Conservation (phyloP, 352 stramenopile genomes). For the Plasmopara muralis region DNA sequence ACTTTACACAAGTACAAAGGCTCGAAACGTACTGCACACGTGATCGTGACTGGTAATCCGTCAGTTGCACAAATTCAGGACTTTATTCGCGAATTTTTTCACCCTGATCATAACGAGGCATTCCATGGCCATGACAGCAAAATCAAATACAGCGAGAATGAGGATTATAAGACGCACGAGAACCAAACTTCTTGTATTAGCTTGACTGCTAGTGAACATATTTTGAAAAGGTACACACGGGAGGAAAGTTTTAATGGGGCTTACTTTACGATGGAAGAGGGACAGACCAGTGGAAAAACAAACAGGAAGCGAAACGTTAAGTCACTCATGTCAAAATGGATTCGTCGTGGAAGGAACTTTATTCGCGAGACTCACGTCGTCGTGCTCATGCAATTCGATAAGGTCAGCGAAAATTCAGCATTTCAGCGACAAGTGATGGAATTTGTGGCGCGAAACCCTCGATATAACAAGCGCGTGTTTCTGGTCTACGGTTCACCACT, state of each 20-base stretch:
- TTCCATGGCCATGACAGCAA: constrained; percentile 24
- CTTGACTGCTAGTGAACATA: constrained; percentile 8
- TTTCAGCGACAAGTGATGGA: constrained; percentile 62
- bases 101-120: constrained; percentile 65
- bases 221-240: constrained; percentile 14
- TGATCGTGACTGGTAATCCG: constrained; percentile 83
- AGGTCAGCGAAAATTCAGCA: constrained; percentile 31
- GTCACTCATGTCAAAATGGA: constrained; percentile 37
- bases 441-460: constrained; percentile 61
- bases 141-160: constrained; percentile 15
- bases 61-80: constrained; percentile 75
- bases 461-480: constrained; percentile 76
- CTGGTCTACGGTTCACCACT: constrained; percentile 71
- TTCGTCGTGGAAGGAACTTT: constrained; percentile 36
- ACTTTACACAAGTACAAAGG: constrained; percentile 53
- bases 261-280: constrained; percentile 29
- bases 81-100: constrained; percentile 87
- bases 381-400: constrained; percentile 69
- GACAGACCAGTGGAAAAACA: constrained; percentile 11
- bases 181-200: constrained; percentile 10
- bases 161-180: constrained; percentile 1
- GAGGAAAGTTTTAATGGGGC: constrained; percentile 27
- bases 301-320: constrained; percentile 15
- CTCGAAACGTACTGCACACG: constrained; percentile 62
- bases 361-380: constrained; percentile 80